Percentiles rank a stretch among this genome's conserved stretches.
Conservation (phyloP, 768 basidiomycete species). For the Tricholoma matsutake region DNA sequence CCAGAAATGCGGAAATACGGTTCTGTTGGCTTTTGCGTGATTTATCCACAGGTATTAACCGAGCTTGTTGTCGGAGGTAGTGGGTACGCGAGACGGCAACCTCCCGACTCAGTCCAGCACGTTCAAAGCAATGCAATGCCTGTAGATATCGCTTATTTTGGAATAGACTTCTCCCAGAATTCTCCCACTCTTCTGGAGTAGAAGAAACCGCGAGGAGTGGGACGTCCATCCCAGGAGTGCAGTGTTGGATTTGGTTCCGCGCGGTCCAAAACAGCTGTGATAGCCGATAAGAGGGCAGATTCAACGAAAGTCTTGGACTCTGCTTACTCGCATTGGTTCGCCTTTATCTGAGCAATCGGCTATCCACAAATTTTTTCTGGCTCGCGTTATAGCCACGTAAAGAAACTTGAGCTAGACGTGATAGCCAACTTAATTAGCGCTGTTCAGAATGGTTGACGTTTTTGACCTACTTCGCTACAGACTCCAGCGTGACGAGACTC, state of each 20-base stretch:
- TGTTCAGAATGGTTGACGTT: neutral
- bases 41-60: constrained; percentile 23
- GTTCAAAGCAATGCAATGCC: constrained; percentile 52
- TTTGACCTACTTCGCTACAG: constrained; percentile 50
- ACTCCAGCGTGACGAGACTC: constrained; percentile 48
- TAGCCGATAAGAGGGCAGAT: neutral
- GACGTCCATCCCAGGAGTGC: constrained; percentile 44
- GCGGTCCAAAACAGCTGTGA: constrained; percentile 51
- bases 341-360: constrained; percentile 56
- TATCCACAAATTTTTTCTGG: constrained; percentile 69
- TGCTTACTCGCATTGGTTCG: constrained; percentile 54
- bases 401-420: constrained; percentile 54
- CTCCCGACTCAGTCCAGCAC: constrained; percentile 42
- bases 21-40: constrained; percentile 16
- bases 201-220: constrained; percentile 57
- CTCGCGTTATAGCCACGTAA: constrained; percentile 70
- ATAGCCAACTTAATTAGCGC: neutral
- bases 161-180: constrained; percentile 33
- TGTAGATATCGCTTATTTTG: constrained; percentile 45
- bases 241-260: constrained; percentile 43
- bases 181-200: constrained; percentile 37
- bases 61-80: constrained; percentile 50
- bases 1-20: constrained; percentile 30
- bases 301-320: neutral
- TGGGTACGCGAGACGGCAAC: constrained; percentile 50